Evolutionary conservation across 2,329 filamentous ascomycete genomes (phyloP).

Genomic region (Sphaerostilbella broomeana): DNA sequence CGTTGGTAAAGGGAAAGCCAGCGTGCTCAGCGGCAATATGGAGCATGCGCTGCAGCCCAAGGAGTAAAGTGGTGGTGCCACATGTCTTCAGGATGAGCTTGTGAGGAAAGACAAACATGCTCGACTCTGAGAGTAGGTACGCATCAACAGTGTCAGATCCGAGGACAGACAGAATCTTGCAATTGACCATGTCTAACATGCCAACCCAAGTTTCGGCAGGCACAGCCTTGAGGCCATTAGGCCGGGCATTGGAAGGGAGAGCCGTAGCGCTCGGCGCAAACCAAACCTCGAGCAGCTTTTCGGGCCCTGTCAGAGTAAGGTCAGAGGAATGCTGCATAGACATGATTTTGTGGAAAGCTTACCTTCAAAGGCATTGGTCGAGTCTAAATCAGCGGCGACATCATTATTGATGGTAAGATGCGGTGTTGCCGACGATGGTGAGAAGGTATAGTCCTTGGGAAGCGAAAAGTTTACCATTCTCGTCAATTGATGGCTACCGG

Average conservation of each 20-base stretch:
- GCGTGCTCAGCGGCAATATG: constrained; percentile 84
- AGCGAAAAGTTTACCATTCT: constrained; percentile 76
- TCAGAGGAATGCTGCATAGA: not conserved
- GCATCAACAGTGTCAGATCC: constrained; percentile 92
- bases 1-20: constrained; percentile 79
- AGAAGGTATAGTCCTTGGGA: constrained; percentile 74
- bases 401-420: constrained; percentile 96
- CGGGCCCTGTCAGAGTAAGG: constrained; percentile 56
- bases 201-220: constrained; percentile 81
- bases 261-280: constrained; percentile 74
- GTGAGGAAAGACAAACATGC: constrained; percentile 99
- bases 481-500: constrained; percentile 16
- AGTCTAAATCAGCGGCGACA: constrained; percentile 87
- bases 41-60: constrained; percentile 81
- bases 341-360: not conserved
- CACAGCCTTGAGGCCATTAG: constrained; percentile 79
- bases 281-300: constrained; percentile 98
- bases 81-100: constrained; percentile 99
- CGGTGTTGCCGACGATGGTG: constrained; percentile 74
- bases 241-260: constrained; percentile 62
- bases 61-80: constrained; percentile 88
- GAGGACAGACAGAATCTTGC: constrained; percentile 92
- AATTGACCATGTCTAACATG: constrained; percentile 97
- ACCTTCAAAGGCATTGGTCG: constrained; percentile 94
- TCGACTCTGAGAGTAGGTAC: constrained; percentile 95